Percentiles rank a stretch among this genome's conserved stretches.
These are phyloP conservation scores for Marasmius sp. DNA, from an alignment of 1,284 basidiomycete species.

Conservation along the genomic window DNA sequence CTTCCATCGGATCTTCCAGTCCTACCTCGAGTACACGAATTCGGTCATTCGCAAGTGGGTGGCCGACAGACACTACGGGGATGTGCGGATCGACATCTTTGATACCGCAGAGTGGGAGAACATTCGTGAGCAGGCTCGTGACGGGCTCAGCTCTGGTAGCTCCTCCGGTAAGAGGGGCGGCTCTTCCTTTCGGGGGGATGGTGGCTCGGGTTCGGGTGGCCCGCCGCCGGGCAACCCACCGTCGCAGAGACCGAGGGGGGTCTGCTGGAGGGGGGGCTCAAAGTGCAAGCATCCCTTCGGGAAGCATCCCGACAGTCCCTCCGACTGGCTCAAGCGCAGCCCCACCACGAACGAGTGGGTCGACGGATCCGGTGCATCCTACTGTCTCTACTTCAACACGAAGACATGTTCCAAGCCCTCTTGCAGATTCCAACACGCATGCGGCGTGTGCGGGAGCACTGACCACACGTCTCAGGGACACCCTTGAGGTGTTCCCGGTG, in stretches of 20 bases:
- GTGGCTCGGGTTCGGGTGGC: no score
- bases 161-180: background rate
- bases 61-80: background rate
- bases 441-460: background rate
- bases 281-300: background rate
- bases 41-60: background rate
- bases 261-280: background rate
- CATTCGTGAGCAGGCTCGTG: no score
- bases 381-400: background rate
- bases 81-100: background rate
- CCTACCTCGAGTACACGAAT: background rate
- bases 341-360: background rate
- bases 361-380: background rate
- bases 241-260: background rate
- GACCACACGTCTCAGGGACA: background rate
- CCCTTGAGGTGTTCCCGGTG: constrained; percentile 3
- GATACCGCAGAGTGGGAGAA: background rate
- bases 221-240: background rate
- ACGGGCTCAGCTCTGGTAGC: no score
- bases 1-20: background rate
- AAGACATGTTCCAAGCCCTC: background rate
- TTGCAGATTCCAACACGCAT: background rate
- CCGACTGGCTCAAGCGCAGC: background rate
- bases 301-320: background rate
- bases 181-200: background rate